A percentile compares a stretch with the other conserved stretches of the same genome.
These are phyloP conservation scores for Gossypium turneri DNA, from an alignment of 345 rosid genomes.

Conservation along the genomic window DNA sequence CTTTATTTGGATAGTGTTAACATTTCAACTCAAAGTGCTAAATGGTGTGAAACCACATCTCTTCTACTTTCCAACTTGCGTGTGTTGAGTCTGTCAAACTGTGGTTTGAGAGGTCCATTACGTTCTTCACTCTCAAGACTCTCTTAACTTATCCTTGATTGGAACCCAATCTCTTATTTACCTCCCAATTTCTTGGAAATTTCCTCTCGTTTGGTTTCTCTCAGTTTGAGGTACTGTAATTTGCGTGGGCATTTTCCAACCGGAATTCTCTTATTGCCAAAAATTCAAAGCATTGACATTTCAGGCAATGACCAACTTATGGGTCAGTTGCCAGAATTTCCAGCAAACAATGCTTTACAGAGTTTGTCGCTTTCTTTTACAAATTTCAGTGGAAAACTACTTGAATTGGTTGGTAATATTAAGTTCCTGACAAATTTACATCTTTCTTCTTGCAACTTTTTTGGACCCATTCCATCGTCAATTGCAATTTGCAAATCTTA, in stretches of 20 bases:
- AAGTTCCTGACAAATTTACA: neutral
- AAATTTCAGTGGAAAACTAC: neutral
- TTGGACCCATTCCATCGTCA: neutral
- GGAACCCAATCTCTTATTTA: neutral
- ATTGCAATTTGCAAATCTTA: neutral
- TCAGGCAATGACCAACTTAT: rapidly evolving
- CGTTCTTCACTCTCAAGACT: neutral
- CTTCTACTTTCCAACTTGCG: neutral
- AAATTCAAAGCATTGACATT: too few species aligned
- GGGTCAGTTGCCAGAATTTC: neutral
- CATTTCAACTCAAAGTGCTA: neutral
- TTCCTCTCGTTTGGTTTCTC: neutral
- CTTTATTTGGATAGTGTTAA: neutral
- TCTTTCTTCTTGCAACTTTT: rapidly evolving
- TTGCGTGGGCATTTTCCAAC: neutral
- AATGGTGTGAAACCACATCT: neutral
- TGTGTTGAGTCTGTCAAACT: neutral
- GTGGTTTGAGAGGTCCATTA: neutral
- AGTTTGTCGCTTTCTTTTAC: neutral
- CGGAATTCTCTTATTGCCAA: rapidly evolving
- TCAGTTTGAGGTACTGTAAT: neutral
- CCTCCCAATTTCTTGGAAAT: neutral
- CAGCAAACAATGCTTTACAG: neutral
- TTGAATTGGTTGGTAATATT: neutral
- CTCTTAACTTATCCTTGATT: neutral